phyloP scores from a whole-genome alignment of 495 filamentous ascomycete genomes.

The Hypoxylon fuscum region DNA sequence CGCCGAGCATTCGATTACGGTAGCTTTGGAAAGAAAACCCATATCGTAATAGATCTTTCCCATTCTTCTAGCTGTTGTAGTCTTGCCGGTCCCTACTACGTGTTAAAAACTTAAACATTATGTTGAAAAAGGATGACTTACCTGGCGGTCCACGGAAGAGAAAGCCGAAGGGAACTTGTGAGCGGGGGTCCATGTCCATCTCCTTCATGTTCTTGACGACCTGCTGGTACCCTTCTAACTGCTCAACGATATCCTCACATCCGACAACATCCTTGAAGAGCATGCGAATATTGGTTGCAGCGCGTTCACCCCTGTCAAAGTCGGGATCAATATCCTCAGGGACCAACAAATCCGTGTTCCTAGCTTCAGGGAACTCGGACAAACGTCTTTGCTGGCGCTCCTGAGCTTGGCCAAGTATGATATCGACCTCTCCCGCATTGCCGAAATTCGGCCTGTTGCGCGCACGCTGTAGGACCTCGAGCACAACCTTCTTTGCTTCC shows the following conservation, averaged over 20 bases:
- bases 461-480: constrained; percentile 60
- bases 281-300: constrained; percentile 59
- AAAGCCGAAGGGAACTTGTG: constrained; percentile 53
- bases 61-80: constrained; percentile 74
- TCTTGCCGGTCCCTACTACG: constrained; percentile 73
- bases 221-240: constrained; percentile 69
- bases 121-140: constrained; percentile 5
- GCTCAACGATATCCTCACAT: constrained; percentile 66
- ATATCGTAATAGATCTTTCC: constrained; percentile 78
- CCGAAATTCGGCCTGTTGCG: constrained; percentile 67
- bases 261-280: constrained; percentile 76
- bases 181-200: constrained; percentile 67
- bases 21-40: constrained; percentile 64
- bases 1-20: constrained; percentile 68
- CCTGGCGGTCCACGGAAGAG: constrained; percentile 55
- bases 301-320: constrained; percentile 63
- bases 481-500: constrained; percentile 54
- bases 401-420: constrained; percentile 68
- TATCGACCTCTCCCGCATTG: constrained; percentile 73
- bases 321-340: constrained; percentile 75
- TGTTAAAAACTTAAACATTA: constrained; percentile 49
- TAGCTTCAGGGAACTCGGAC: constrained; percentile 31
- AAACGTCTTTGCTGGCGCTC: constrained; percentile 63
- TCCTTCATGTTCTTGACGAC: constrained; percentile 61
- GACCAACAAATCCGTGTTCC: constrained; percentile 53